These are phyloP conservation scores for Mallotus nudiflorus DNA, from an alignment of 345 rosid genomes.

Conservation along the genomic window DNA sequence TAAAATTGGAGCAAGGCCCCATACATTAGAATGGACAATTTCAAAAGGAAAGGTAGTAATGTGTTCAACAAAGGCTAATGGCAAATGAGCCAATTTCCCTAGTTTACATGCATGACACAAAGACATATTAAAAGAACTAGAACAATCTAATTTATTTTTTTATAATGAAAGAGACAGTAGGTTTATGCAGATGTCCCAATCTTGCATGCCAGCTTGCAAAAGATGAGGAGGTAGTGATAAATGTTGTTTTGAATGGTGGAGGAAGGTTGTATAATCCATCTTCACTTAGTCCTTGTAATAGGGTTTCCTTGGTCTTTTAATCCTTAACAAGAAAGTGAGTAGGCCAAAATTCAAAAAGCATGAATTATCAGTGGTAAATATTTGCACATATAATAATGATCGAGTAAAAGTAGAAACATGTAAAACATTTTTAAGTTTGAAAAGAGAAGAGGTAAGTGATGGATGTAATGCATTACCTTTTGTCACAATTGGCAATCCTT, in stretches of 20 bases:
- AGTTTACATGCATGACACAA: background rate
- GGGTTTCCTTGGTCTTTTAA: background rate
- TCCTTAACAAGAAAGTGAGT: background rate
- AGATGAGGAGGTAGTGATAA: too few species aligned
- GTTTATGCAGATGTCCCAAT: background rate
- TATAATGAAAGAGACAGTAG: background rate
- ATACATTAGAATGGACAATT: background rate
- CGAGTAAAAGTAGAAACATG: background rate
- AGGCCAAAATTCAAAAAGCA: background rate
- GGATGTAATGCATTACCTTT: background rate
- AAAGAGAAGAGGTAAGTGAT: background rate
- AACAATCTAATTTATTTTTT: background rate
- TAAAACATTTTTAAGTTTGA: background rate
- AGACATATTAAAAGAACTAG: background rate
- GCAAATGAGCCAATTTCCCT: background rate
- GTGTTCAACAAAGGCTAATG: background rate
- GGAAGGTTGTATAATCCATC: background rate
- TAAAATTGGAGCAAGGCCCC: background rate
- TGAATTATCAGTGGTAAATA: background rate
- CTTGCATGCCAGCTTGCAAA: background rate
- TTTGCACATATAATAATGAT: background rate
- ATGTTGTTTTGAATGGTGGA: background rate
- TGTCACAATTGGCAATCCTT: background rate
- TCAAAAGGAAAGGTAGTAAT: background rate
- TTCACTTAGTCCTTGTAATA: background rate